Conservation (phyloP, 495 filamentous ascomycete genomes). For the Daldinia loculata region DNA sequence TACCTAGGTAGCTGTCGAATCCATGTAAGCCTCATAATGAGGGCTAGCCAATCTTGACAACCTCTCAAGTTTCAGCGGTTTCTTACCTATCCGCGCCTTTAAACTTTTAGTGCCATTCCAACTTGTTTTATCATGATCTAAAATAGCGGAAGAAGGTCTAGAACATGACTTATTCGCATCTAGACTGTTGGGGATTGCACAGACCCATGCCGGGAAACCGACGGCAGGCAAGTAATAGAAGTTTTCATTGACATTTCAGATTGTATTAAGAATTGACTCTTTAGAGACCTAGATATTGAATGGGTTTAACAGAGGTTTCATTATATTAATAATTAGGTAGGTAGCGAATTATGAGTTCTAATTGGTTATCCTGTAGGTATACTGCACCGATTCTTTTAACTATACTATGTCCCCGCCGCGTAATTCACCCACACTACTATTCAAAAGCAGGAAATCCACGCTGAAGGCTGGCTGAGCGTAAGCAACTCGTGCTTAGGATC, state of each 20-base stretch:
- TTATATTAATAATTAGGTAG: neutral
- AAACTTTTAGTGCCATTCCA: neutral
- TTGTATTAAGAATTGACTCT: neutral
- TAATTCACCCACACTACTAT: slow-evolving; percentile 3
- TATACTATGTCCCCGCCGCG: neutral
- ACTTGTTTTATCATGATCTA: neutral
- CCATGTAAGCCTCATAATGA: slow-evolving; percentile 10
- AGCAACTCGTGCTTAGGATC: slow-evolving; percentile 17
- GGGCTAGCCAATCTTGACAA: neutral
- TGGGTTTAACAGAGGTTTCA: neutral
- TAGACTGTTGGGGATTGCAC: neutral
- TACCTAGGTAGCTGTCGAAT: neutral
- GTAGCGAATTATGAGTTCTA: neutral
- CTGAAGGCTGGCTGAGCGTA: slow-evolving; percentile 17
- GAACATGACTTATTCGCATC: neutral
- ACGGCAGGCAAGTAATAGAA: neutral
- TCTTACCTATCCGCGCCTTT: neutral
- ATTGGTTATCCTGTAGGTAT: neutral
- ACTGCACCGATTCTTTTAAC: neutral
- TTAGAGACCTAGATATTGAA: no score
- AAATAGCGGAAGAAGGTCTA: neutral
- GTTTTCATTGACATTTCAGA: neutral
- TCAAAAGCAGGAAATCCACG: slow-evolving; percentile 1
- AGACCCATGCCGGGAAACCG: neutral
- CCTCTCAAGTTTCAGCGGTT: neutral